These are phyloP conservation scores for Xylaria multiplex DNA, from an alignment of 2,329 filamentous ascomycete species.

Conservation along the genomic window DNA sequence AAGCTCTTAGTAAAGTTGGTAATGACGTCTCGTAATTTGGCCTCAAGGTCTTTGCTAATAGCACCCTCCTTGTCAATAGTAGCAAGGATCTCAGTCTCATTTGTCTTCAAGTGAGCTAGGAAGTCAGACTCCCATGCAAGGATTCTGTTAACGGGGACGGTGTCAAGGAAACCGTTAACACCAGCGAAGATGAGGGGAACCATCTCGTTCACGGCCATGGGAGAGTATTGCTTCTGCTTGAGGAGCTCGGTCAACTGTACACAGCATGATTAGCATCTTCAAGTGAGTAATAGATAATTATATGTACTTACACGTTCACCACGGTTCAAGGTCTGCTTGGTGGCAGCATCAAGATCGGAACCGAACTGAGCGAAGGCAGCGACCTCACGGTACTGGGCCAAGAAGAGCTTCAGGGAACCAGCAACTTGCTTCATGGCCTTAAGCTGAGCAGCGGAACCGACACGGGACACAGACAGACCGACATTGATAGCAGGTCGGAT, in stretches of 20 bases:
- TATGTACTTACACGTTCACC: conserved; percentile 87
- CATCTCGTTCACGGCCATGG: conserved; percentile 99
- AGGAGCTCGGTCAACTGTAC: conserved; percentile 88
- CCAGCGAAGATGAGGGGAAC: conserved; percentile 98
- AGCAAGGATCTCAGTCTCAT: conserved; percentile 83
- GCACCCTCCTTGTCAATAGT: conserved; percentile 96
- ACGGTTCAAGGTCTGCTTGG: conserved; percentile 97
- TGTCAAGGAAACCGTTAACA: conserved; percentile 97
- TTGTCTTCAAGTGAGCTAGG: conserved; percentile 89
- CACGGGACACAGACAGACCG: conserved; percentile 99
- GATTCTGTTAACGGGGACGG: conserved; percentile 89
- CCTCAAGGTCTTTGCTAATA: conserved; percentile 93
- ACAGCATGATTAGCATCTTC: conserved; percentile 36
- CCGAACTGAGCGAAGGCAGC: conserved; percentile 99
- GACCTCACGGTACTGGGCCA: conserved; percentile 99
- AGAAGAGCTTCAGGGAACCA: conserved; percentile 99
- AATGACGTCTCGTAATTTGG: conserved; percentile 81
- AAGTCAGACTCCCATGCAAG: conserved; percentile 95
- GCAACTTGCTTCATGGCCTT: conserved; percentile 99
- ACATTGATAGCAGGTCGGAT: conserved; percentile 99
- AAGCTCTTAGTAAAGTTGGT: conserved; percentile 93
- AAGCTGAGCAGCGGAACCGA: conserved; percentile 98
- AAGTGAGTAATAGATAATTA: conserved; percentile 12
- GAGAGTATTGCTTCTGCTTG: conserved; percentile 99
- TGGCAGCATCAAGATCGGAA: conserved; percentile 98